Evolutionary conservation across 2,329 filamentous ascomycete genomes (phyloP), one percentile per base, ranked within the genome.

Genomic region (Hortaea sp.): DNA sequence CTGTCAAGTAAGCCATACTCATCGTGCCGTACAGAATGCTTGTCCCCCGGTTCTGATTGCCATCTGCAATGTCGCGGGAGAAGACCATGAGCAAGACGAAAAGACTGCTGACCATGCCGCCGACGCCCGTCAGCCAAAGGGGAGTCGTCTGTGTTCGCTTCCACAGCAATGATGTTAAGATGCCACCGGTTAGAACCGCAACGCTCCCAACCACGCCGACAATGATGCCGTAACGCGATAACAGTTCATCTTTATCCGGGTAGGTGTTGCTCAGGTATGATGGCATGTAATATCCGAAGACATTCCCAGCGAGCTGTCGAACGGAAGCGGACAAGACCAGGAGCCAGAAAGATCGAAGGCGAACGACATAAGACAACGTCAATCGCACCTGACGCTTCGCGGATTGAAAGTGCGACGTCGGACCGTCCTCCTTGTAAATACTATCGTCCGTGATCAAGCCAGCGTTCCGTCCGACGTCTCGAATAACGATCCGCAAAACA

Each of bases 211-310:
- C 44, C 6, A 46, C 44, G 28, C 44, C 44, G 29, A 46, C 44
- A n/a, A 46, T 46, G 38, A 46, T 46, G 2, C 44, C 39, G 44
- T 46, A 46, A 2, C 29, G 13, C 12, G 44, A 46, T 7, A 46
- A 29, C 5, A 46, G 44, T n/a, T 45, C n/a, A 1, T 20, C 43
- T 5, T 35, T 41, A 7, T 4, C 44, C 27, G 37, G 7, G 12
- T 29, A 46, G 13, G 37, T 32, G 29, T 46, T 41, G 7, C 39
- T 41, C 7, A 46, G 44, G 31, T 46, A 46, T 10, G 37, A 29
- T 5, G 44, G 44, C 44, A 46, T 46, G 44, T 46, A 46, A n/a
- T 34, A 46, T 27, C 44, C 44, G 29, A 46, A 46, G 10, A 46
- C 44, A 39, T 46, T 46, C 5, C 44, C 44, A 10, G 44, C 37